A percentile compares a stretch with the other conserved stretches of the same genome.
Evolutionary conservation across 164 flowering plant genomes (phyloP).

Genomic region (Tetracentron sinense): DNA sequence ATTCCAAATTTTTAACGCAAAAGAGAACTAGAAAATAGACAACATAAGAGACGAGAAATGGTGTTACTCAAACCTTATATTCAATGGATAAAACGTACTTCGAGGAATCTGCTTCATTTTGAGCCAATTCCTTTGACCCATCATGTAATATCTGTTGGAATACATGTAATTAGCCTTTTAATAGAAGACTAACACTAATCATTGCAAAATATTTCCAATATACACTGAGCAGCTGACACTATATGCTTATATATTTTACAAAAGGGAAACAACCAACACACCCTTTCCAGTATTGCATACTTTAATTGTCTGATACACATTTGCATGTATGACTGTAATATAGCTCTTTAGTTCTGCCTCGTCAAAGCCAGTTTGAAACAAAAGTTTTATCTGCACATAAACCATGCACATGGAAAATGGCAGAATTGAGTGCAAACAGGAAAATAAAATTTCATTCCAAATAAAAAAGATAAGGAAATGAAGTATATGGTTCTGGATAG

Average conservation of each 20-base stretch:
- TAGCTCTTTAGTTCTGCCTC: constrained; percentile 86
- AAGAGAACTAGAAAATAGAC: background rate
- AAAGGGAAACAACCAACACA: constrained; percentile 85
- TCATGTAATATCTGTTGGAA: constrained; percentile 72
- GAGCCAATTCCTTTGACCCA: constrained; percentile 82
- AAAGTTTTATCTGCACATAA: constrained; percentile 76
- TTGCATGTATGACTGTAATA: constrained; percentile 86
- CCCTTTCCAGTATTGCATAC: constrained; percentile 88
- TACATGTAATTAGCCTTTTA: constrained; percentile 6
- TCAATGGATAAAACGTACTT: constrained; percentile 72
- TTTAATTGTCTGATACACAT: constrained; percentile 98
- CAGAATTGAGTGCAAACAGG: background rate
- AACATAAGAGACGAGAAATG: constrained; percentile 7
- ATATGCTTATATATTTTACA: constrained; percentile 19
- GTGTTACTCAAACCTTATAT: constrained; percentile 58
- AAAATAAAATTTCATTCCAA: no score
- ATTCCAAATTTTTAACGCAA: background rate
- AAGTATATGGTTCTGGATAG: background rate
- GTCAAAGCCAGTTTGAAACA: constrained; percentile 96
- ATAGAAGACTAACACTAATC: constrained; percentile 1
- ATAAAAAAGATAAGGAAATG: background rate
- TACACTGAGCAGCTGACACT: constrained; percentile 11
- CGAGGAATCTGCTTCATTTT: constrained; percentile 54
- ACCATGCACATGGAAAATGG: constrained; percentile 4
- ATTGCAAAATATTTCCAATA: background rate